phyloP scores from a whole-genome alignment of 1,139 yeast genomes.

The Blastobotrys indianensis region DNA sequence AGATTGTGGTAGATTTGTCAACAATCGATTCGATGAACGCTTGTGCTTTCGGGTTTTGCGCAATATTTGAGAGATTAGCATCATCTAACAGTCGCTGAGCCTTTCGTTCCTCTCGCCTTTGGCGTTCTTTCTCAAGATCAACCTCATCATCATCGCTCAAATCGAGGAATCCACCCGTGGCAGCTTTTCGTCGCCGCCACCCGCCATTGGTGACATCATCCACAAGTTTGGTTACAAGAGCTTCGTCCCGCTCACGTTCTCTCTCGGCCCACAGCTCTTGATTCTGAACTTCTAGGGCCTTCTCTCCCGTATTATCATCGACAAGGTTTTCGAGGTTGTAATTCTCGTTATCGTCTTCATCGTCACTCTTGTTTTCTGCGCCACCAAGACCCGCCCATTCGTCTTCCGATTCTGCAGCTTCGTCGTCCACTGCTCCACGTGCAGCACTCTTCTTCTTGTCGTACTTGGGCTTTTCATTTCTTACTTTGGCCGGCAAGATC shows the following conservation, averaged over 20 bases:
- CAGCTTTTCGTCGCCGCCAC: conserved; percentile 54
- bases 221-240: conserved; percentile 64
- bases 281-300: conserved; percentile 55
- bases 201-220: conserved; percentile 82
- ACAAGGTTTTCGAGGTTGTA: conserved; percentile 79
- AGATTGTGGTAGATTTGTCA: conserved; percentile 34
- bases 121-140: conserved; percentile 41
- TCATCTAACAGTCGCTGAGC: conserved; percentile 50
- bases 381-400: conserved; percentile 95
- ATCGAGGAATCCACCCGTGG: conserved; percentile 58
- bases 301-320: conserved; percentile 61
- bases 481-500: conserved; percentile 7
- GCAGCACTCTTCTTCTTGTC: conserved; percentile 50
- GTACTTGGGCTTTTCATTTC: conserved; percentile 6
- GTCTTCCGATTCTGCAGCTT: conserved; percentile 95
- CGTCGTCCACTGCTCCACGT: conserved; percentile 60
- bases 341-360: conserved; percentile 53
- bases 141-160: conserved; percentile 62
- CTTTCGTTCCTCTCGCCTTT: conserved; percentile 51
- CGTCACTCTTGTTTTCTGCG: conserved; percentile 54
- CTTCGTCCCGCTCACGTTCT: conserved; percentile 62
- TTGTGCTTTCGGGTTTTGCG: conserved; percentile 52
- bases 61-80: conserved; percentile 45
- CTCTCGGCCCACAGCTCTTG: conserved; percentile 60
- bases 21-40: conserved; percentile 73